Evolutionary conservation across 2,329 filamentous ascomycete genomes (phyloP).

Genomic region (Mariannaea elegans): DNA sequence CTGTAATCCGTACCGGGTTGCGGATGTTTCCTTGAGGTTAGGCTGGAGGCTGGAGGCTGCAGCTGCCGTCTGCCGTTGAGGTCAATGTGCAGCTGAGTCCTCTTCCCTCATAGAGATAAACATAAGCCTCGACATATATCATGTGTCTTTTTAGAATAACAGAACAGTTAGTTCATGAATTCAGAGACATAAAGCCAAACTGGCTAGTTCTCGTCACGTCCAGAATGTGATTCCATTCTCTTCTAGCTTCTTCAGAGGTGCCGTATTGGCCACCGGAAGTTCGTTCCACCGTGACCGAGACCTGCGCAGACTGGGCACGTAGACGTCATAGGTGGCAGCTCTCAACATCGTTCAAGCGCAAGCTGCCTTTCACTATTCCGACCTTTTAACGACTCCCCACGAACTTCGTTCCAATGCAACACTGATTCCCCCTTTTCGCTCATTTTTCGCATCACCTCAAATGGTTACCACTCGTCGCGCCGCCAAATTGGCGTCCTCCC

Average conservation of each 20-base stretch:
- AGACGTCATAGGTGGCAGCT: constrained; percentile 39
- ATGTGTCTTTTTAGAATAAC: background rate
- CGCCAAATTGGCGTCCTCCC: constrained; percentile 29
- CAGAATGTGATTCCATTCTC: background rate
- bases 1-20: too few relatives aligned
- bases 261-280: constrained; percentile 20
- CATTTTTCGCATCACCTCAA: background rate
- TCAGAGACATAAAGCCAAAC: background rate
- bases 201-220: background rate
- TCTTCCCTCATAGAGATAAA: too few relatives aligned
- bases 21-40: too few relatives aligned
- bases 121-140: background rate
- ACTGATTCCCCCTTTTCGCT: background rate
- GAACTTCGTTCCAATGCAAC: background rate
- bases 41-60: too few relatives aligned
- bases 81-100: too few relatives aligned
- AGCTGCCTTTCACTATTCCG: constrained; percentile 15
- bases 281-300: constrained; percentile 26
- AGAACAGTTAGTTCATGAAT: background rate
- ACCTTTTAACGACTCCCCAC: constrained; percentile 6
- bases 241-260: constrained; percentile 5
- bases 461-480: constrained; percentile 43
- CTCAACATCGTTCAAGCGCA: constrained; percentile 22
- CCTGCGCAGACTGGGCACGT: constrained; percentile 22
- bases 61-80: too few relatives aligned